Evolutionary conservation across 1,139 yeast genomes (phyloP).

Genomic region (Hemisphaericaspora xylofermentans): DNA sequence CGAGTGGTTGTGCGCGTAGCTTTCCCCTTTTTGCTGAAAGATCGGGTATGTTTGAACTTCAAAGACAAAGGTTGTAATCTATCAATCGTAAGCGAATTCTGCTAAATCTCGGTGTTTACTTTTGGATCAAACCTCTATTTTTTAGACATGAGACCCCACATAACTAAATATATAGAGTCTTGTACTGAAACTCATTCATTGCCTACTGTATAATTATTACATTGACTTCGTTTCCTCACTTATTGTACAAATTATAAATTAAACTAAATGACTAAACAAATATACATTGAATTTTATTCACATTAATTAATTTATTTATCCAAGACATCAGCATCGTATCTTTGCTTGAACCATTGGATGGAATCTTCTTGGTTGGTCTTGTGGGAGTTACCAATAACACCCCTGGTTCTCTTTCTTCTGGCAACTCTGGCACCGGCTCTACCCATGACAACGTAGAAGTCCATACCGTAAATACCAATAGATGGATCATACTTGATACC

Average conservation of each 20-base stretch:
- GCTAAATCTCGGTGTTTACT: too few relatives aligned
- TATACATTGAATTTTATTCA: constrained; percentile 2
- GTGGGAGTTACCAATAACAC: constrained; percentile 91
- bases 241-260: constrained; percentile 2
- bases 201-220: too few relatives aligned
- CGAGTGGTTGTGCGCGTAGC: too few relatives aligned
- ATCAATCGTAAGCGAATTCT: too few relatives aligned
- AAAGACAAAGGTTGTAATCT: too few relatives aligned
- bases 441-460: constrained; percentile 98
- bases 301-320: constrained; percentile 54
- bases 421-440: constrained; percentile 99
- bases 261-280: constrained; percentile 3
- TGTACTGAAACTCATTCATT: too few relatives aligned
- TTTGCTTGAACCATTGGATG: constrained; percentile 98
- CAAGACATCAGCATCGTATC: constrained; percentile 98
- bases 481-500: constrained; percentile 99
- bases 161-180: too few relatives aligned
- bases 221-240: not conserved
- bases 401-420: constrained; percentile 97
- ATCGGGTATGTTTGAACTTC: too few relatives aligned
- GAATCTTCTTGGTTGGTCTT: constrained; percentile 91
- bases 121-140: too few relatives aligned
- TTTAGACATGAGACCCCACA: too few relatives aligned
- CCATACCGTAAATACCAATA: constrained; percentile 99
- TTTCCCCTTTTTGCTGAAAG: too few relatives aligned